A percentile compares a stretch with the other conserved stretches of the same genome.
These are phyloP conservation scores for Verticillium nonalfalfae DNA, from an alignment of 2,329 filamentous ascomycete species.

Conservation along the genomic window DNA sequence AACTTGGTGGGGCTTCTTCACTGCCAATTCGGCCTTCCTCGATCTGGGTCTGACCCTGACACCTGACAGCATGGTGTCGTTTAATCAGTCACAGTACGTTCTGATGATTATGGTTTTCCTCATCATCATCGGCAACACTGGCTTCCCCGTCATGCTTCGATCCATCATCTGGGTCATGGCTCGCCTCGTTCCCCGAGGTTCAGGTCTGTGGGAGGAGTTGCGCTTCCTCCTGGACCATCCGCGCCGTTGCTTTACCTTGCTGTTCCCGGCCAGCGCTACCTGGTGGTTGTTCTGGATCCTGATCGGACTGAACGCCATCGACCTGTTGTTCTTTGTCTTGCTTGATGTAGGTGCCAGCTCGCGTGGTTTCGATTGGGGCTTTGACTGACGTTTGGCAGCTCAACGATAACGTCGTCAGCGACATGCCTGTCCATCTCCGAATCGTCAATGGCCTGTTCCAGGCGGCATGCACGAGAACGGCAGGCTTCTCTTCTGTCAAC, in stretches of 20 bases:
- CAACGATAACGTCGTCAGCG: conserved; percentile 61
- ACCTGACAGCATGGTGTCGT: conserved; percentile 88
- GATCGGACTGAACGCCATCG: conserved; percentile 72
- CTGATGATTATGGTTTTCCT: conserved; percentile 76
- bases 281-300: conserved; percentile 95
- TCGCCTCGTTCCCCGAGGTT: conserved; percentile 55
- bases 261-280: conserved; percentile 84
- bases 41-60: conserved; percentile 93
- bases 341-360: conserved; percentile 61
- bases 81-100: conserved; percentile 69
- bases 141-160: conserved; percentile 89
- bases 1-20: conserved; percentile 92
- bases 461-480: conserved; percentile 81
- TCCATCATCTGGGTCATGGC: conserved; percentile 84
- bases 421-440: conserved; percentile 65
- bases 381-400: conserved; percentile 41
- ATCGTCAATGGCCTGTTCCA: conserved; percentile 87
- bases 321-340: conserved; percentile 86
- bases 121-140: conserved; percentile 92
- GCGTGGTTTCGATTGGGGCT: not conserved
- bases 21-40: conserved; percentile 81
- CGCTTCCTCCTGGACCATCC: conserved; percentile 90
- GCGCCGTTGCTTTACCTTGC: conserved; percentile 87
- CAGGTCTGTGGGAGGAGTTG: conserved; percentile 81
- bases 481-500: conserved; percentile 80